Percentiles rank a stretch among this genome's conserved stretches.
Evolutionary conservation across 108 stramenopile genomes (phyloP).

Genomic region (Schizochytrium sp.): DNA sequence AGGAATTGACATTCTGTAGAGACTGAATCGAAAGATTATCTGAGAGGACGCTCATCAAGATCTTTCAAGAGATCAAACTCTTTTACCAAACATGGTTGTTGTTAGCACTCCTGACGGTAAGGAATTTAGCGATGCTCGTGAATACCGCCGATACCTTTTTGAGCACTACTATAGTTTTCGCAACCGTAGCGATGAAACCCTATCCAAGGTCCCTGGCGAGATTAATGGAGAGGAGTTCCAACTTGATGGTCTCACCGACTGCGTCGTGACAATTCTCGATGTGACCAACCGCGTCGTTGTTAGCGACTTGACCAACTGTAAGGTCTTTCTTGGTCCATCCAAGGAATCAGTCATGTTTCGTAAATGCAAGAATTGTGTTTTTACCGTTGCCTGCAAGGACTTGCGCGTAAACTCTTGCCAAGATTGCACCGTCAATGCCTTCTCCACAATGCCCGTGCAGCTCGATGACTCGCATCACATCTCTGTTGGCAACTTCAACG

Average conservation of each 20-base stretch:
- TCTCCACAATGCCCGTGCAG: slow-evolving; percentile 81
- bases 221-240: slow-evolving; percentile 83
- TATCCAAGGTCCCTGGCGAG: slow-evolving; percentile 77
- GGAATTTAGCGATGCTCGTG: slow-evolving; percentile 75
- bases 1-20: too few species aligned
- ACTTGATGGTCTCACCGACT: slow-evolving; percentile 76
- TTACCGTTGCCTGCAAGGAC: slow-evolving; percentile 84
- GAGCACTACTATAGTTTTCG: slow-evolving; percentile 81
- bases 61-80: too few species aligned
- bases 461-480: slow-evolving; percentile 80
- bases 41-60: too few species aligned
- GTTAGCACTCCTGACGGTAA: slow-evolving; percentile 77
- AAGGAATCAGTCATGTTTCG: slow-evolving; percentile 81
- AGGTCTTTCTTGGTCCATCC: slow-evolving; percentile 82
- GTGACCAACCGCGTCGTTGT: slow-evolving; percentile 80
- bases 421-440: slow-evolving; percentile 79
- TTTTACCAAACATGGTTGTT: background rate
- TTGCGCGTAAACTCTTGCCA: slow-evolving; percentile 79
- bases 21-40: too few species aligned
- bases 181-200: slow-evolving; percentile 70
- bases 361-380: slow-evolving; percentile 81
- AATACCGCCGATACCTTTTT: slow-evolving; percentile 82
- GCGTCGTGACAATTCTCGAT: slow-evolving; percentile 78
- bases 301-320: slow-evolving; percentile 75
- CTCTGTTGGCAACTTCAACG: slow-evolving; percentile 66